Evolutionary conservation across 164 flowering plant genomes (phyloP), one percentile per base, ranked within the genome.

Genomic region (Magnolia officinalis): DNA sequence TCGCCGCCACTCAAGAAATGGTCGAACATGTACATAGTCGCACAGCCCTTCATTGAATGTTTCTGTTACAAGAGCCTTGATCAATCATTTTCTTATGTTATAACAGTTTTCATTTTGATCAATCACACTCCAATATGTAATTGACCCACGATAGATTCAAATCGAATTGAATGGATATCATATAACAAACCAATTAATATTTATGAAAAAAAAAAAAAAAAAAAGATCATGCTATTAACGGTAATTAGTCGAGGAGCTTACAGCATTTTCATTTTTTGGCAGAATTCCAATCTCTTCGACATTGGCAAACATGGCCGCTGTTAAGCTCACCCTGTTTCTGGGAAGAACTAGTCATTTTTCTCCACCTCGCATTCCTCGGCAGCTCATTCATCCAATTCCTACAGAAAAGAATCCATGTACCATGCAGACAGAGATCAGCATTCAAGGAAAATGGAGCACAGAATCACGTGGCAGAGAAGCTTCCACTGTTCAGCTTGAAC

Each of bases 331-430:
- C 85, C 19, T 93, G 97, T 77, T 78, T 85, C 75, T 80, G 87
- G 89, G 90, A 93, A 78, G 72, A 87, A 21, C 69, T 85, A 58
- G 82, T 82, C 87, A 81, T 88, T 71, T 73, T 83, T 67, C 58
- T 87, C 59, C 92, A 88, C 55, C 82, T 91, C 2, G 85, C 82
- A 9, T 86, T 91, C 80, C 79, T 88, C 21, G 91, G 82, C n/a
- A 78, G 82, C 77, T 31, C 82, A 50, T 13, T 88, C 13, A 45
- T 85, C 31, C 87, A 85, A 23, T 75, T 84, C 52, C 16, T 87
- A 24, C 58, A 24, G 70, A 79, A 77, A 74, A 52, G 7, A 63
- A 7, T 80, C 9, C 23, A 73, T 11, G 69, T 45, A 49, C 50
- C 81, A 68, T 78, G 85, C 75, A 83, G 66, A 58, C 64, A 24